Evolutionary conservation across 2,329 filamentous ascomycete species (phyloP).

Genomic region (Aspergillus piperis): DNA sequence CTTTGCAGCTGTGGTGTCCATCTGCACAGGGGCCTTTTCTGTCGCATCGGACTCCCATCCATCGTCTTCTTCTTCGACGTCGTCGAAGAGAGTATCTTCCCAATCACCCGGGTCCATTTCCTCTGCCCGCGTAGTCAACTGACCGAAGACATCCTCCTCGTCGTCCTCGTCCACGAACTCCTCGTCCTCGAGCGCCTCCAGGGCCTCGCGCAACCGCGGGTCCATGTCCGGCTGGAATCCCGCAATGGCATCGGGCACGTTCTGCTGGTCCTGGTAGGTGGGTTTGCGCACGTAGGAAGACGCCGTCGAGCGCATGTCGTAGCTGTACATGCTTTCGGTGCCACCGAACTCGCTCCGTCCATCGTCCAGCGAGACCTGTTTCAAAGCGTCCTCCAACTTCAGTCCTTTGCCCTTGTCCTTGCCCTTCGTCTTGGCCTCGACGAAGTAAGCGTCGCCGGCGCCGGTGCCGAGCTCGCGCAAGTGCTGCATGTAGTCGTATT

Average conservation of each 20-base stretch:
- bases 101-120: slow-evolving; percentile 82
- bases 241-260: slow-evolving; percentile 84
- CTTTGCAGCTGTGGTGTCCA: slow-evolving; percentile 25
- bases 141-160: slow-evolving; percentile 79
- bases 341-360: slow-evolving; percentile 26
- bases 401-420: slow-evolving; percentile 70
- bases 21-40: slow-evolving; percentile 65
- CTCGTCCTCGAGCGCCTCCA: slow-evolving; percentile 94
- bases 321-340: slow-evolving; percentile 39
- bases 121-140: slow-evolving; percentile 64
- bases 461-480: slow-evolving; percentile 79
- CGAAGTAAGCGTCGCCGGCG: slow-evolving; percentile 73
- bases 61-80: slow-evolving; percentile 62
- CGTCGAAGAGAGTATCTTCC: slow-evolving; percentile 59
- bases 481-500: slow-evolving; percentile 99
- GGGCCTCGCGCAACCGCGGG: slow-evolving; percentile 80
- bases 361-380: slow-evolving; percentile 53
- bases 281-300: slow-evolving; percentile 75
- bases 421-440: slow-evolving; percentile 68
- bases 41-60: slow-evolving; percentile 97
- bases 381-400: slow-evolving; percentile 83
- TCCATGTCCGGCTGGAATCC: slow-evolving; percentile 99
- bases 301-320: slow-evolving; percentile 46
- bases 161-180: slow-evolving; percentile 82
- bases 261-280: slow-evolving; percentile 90